These are phyloP conservation scores for Anthoceros angustus DNA, from an alignment of 225 moss, liverwort and hornwort genomes.

Conservation along the genomic window DNA sequence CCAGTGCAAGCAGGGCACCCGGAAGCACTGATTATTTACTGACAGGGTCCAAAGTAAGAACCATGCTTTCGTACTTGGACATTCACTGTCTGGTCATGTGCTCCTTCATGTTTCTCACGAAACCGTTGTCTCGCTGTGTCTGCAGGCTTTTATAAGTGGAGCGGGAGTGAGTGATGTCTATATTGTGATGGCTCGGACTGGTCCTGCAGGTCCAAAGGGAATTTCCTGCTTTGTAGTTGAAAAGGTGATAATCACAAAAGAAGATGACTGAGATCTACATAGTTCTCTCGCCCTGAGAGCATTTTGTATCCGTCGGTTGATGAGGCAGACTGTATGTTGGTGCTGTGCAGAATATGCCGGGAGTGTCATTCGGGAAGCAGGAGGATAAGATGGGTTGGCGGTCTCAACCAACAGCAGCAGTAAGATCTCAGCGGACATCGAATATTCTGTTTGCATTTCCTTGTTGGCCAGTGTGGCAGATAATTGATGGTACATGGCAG, in stretches of 20 bases:
- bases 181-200: conserved; percentile 90
- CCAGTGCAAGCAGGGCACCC: conserved; percentile 58
- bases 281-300: background rate
- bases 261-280: background rate
- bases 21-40: conserved; percentile 72
- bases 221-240: conserved; percentile 94
- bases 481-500: conserved; percentile 13
- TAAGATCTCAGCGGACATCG: conserved; percentile 15
- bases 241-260: conserved; percentile 27
- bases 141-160: conserved; percentile 90
- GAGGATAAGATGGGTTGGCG: conserved; percentile 99
- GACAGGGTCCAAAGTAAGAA: conserved; percentile 83
- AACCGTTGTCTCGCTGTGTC: background rate
- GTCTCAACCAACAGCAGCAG: conserved; percentile 84
- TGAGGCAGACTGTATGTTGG: background rate
- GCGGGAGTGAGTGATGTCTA: conserved; percentile 78
- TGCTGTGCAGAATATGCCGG: conserved; percentile 50
- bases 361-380: conserved; percentile 86
- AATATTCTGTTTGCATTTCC: background rate
- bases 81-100: background rate
- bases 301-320: background rate
- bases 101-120: background rate
- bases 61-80: background rate
- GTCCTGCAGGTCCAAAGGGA: conserved; percentile 76
- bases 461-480: background rate